A percentile compares a stretch with the other conserved stretches of the same genome.
phyloP scores from a whole-genome alignment of 208 protist genomes.

The Trypanosoma brucei region DNA sequence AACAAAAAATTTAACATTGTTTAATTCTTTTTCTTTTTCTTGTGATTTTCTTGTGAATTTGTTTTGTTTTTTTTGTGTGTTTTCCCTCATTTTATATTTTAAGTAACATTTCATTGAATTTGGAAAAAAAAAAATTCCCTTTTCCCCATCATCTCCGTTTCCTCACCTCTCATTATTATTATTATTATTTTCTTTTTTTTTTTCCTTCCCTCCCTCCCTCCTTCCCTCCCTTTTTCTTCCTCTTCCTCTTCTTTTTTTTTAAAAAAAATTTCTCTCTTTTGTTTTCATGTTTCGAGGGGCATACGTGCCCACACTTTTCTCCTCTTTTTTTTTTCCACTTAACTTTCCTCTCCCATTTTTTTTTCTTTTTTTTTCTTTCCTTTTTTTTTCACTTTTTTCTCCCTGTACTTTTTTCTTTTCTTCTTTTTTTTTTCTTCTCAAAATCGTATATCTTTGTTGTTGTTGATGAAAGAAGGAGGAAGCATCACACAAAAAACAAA shows the following conservation, averaged over 20 bases:
- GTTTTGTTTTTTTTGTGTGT: too few species aligned
- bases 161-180: background rate
- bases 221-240: background rate
- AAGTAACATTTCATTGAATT: background rate
- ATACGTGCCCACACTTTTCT: background rate
- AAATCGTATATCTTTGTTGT: too few species aligned
- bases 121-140: background rate
- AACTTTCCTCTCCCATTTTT: slow-evolving; percentile 3
- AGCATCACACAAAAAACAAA: too few species aligned
- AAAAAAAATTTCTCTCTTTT: too few species aligned
- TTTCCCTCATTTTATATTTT: too few species aligned
- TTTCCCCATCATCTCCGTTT: background rate
- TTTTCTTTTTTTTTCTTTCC: background rate
- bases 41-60: too few species aligned
- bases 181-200: slow-evolving; percentile 10
- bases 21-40: too few species aligned
- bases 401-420: slow-evolving; percentile 2
- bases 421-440: background rate
- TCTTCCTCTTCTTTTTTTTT: too few species aligned
- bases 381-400: slow-evolving; percentile 15
- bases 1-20: background rate
- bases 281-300: too few species aligned
- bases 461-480: too few species aligned
- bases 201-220: slow-evolving; percentile 3
- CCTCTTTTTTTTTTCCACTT: background rate